Evolutionary conservation across 495 filamentous ascomycete species (phyloP), one percentile per base, ranked within the genome.

Genomic region (Neurospora sp.): DNA sequence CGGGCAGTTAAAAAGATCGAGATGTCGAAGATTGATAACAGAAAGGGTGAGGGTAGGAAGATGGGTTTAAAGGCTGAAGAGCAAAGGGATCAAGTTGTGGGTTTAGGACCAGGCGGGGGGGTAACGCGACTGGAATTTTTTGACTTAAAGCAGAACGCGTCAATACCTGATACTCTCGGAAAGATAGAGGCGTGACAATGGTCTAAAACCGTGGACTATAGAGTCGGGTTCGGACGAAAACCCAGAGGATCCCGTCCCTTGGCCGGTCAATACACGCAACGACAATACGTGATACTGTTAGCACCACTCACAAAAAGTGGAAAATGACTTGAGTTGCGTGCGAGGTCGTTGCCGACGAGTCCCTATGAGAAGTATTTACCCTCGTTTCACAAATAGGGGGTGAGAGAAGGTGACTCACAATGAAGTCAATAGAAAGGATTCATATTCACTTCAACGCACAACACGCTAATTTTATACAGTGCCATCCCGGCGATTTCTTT

Each of bases 401-500:
- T 68, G 40, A 20, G 40, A 14, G 20, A 46, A 14, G 10, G n/a
- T 38, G 37, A 72, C 68, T 44, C 53, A 75, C 68, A 72, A 70
- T 53, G 39, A 16, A 44, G 48, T 37, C 7, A 68, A 71, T 37
- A 10, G 41, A 40, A 14, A 71, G 39, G 27, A 46, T 69, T 71
- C 70, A 42, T 41, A 18, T 6, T 68, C 18, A 73, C 18, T n/a
- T 5, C 69, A 12, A 76, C 71, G 68, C 71, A 68, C 44, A 72
- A 68, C 44, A 72, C 71, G 72, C 76, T 75, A 74, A 73, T 74
- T 74, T 73, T 78, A 73, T 73, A 78, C 75, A 75, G 71, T 73
- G 74, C 77, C 72, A 70, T 69, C 73, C 75, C 22, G 31, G 69
- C 71, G 40, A 71, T 70, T 73, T 73, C 72, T 44, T 72, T 71